phyloP scores from a whole-genome alignment of 495 filamentous ascomycete genomes.

The Penicillium parvum region DNA sequence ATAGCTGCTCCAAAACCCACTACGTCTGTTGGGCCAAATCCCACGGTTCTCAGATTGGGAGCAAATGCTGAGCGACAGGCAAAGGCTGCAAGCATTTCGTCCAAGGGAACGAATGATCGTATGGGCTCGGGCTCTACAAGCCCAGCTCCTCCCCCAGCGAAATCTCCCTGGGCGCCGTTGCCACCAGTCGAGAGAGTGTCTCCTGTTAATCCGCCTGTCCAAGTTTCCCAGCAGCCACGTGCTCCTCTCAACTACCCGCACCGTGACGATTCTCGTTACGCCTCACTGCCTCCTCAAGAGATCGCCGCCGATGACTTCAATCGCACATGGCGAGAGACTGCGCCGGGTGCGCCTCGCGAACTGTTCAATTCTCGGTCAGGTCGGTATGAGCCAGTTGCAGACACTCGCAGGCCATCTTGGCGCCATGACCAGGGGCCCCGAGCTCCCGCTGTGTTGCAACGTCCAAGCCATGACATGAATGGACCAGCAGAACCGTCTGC shows the following conservation, averaged over 20 bases:
- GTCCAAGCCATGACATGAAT: slow-evolving; percentile 52
- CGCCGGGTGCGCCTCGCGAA: slow-evolving; percentile 61
- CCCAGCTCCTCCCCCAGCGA: slow-evolving; percentile 66
- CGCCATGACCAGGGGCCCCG: slow-evolving; percentile 63
- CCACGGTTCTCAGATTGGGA: slow-evolving; percentile 50
- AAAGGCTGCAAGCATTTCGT: slow-evolving; percentile 54
- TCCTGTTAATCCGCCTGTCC: slow-evolving; percentile 53
- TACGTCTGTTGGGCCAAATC: slow-evolving; percentile 48
- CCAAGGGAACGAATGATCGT: slow-evolving; percentile 67
- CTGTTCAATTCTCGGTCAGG: slow-evolving; percentile 93
- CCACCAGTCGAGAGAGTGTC: slow-evolving; percentile 80
- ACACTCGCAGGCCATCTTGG: slow-evolving; percentile 64
- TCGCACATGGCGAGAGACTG: slow-evolving; percentile 72
- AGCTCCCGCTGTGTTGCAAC: slow-evolving; percentile 76
- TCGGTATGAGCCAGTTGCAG: slow-evolving; percentile 83
- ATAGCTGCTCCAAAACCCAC: slow-evolving; percentile 40
- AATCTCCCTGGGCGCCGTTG: slow-evolving; percentile 86
- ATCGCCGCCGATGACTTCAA: slow-evolving; percentile 95
- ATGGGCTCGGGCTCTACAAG: slow-evolving; percentile 76
- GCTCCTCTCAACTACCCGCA: slow-evolving; percentile 29
- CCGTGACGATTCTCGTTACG: slow-evolving; percentile 25
- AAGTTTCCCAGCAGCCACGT: slow-evolving; percentile 23
- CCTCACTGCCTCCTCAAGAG: slow-evolving; percentile 61
- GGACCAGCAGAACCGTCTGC: slow-evolving; percentile 86
- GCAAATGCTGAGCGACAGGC: slow-evolving; percentile 48